Evolutionary conservation across 169 alveolate genomes (phyloP).

Genomic region (Plasmodium vivax): DNA sequence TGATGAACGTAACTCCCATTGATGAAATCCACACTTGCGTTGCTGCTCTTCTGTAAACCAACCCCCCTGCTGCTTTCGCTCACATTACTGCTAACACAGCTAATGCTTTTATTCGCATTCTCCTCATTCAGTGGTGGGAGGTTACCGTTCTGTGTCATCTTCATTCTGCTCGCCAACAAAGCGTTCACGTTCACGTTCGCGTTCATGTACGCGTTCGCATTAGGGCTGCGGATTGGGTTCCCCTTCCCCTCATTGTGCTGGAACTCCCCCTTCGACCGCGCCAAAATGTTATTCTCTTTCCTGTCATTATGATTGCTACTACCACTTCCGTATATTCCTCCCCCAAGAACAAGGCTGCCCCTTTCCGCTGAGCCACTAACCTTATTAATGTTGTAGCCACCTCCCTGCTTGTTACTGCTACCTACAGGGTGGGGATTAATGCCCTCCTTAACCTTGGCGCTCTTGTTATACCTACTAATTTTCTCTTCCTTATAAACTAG

Average conservation of each 20-base stretch:
- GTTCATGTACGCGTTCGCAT: neutral
- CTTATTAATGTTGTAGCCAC: neutral
- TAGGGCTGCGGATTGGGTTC: neutral
- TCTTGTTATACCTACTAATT: neutral
- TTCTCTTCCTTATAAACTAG: constrained; percentile 63
- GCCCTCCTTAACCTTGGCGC: neutral
- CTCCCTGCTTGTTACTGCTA: neutral
- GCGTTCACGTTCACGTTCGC: neutral
- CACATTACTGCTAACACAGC: neutral
- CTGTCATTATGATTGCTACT: neutral
- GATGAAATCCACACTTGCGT: neutral
- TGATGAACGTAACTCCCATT: neutral
- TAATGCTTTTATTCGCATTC: neutral
- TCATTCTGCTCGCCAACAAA: neutral
- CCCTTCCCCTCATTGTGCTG: neutral
- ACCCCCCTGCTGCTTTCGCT: neutral
- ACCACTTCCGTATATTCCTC: neutral
- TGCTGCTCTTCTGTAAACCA: neutral
- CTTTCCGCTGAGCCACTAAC: neutral
- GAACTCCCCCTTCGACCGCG: neutral
- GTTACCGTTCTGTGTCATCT: neutral
- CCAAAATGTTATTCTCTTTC: neutral
- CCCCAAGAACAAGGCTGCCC: neutral
- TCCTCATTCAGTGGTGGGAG: neutral
- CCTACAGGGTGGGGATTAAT: neutral